phyloP scores from a whole-genome alignment of 306 rosid species.

The Purshia tridentata region DNA sequence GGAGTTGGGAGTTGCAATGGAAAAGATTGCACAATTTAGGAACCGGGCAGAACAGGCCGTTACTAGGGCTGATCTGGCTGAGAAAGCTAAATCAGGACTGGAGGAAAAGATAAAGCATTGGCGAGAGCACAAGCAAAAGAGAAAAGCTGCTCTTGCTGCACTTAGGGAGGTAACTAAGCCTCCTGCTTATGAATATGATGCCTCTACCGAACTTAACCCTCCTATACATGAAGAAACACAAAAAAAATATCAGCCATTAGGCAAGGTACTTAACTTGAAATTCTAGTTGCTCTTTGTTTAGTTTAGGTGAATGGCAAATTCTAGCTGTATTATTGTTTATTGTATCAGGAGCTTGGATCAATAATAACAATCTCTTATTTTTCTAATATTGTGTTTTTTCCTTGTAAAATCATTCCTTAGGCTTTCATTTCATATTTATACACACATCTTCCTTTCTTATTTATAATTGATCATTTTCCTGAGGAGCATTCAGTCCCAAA shows the following conservation, averaged over 20 bases:
- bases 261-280: slow-evolving; percentile 68
- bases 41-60: slow-evolving; percentile 76
- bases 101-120: slow-evolving; percentile 62
- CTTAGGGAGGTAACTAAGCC: slow-evolving; percentile 48
- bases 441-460: not conserved
- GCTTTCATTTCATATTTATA: not conserved
- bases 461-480: not conserved
- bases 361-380: not conserved
- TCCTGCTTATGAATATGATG: slow-evolving; percentile 25
- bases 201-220: slow-evolving; percentile 37
- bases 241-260: slow-evolving; percentile 40
- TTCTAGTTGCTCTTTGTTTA: slow-evolving; percentile 29
- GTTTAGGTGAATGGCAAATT: not conserved
- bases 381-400: not conserved
- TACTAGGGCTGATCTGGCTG: slow-evolving; percentile 76
- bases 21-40: slow-evolving; percentile 56
- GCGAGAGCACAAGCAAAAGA: slow-evolving; percentile 50
- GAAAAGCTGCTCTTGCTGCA: slow-evolving; percentile 56
- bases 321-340: not conserved
- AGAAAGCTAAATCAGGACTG: slow-evolving; percentile 61
- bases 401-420: not conserved
- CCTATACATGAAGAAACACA: slow-evolving; percentile 33
- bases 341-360: slow-evolving; percentile 4
- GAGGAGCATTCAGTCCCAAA: no score
- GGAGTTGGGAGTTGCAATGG: slow-evolving; percentile 55